Evolutionary conservation across 106 monocot species (phyloP), one percentile per base, ranked within the genome.

Genomic region (Phalaenopsis equestris): DNA sequence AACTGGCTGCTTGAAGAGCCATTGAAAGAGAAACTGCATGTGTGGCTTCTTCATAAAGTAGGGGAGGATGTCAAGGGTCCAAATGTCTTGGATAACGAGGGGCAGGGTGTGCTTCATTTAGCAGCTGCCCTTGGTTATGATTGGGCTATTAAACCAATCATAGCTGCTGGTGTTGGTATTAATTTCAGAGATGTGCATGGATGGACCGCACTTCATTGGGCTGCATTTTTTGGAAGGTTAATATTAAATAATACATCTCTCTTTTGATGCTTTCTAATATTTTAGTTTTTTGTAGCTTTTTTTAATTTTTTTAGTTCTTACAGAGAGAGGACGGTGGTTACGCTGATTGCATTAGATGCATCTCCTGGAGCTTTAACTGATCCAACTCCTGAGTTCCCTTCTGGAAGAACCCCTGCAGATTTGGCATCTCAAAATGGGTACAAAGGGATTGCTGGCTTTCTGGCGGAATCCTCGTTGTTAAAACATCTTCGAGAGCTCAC

Each of bases 151-250:
- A 79, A 83, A 61, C 97, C 97, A 15, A 91, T 75, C 55, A 57
- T 91, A 56, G 79, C 81, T 84, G 81, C 90, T 72, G 97, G 97
- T 77, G 90, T 98, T 30, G 89, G 78, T 75, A 89, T 93, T 41
- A 92, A 93, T 48, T 94, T 98, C 52, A 86, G 94, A 78, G 97
- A 98, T 89, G 83, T 77, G 7, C 92, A 79, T 88, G 97, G 97
- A 14, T 93, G 94, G 97, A 98, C 97, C 81, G 97, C 93, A 11
- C 88, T 98, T 84, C 97, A 98, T 75, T 98, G 97, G 97, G 94
- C 94, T 3, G 97, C 97, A 47, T 92, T 78, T 67, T 87, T 45
- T 89, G 97, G 94, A 72, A 92, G 96, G 96, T 94, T 72, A 21
- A n/a, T 8, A 75, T 9, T 75, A 8, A 75, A 75, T 18, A 42